Percentiles rank a stretch among this genome's conserved stretches.
phyloP scores from a whole-genome alignment of 176 grass and related monocot genomes.

The Zea mays region Zm-B73-REFERENCE-NAM-5.0 NC_050098.1:214459001-214459500 shows the following conservation, averaged over 20 bases:
- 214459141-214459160: too few relatives aligned
- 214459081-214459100: too few relatives aligned
- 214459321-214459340: conserved; percentile 76
- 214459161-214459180: too few relatives aligned
- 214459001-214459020: too few relatives aligned
- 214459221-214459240: background rate
- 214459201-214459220: too few relatives aligned
- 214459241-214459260: background rate
- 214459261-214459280: conserved; percentile 74
- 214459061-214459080: too few relatives aligned
- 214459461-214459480: background rate
- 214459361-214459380: conserved; percentile 75
- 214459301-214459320: conserved; percentile 79
- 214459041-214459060: too few relatives aligned
- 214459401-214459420: conserved; percentile 60
- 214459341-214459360: conserved; percentile 90
- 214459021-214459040: too few relatives aligned
- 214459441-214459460: conserved; percentile 4
- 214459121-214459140: too few relatives aligned
- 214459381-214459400: conserved; percentile 84
- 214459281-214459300: conserved; percentile 84
- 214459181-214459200: too few relatives aligned
- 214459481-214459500: background rate
- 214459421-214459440: background rate
- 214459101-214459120: too few relatives aligned